Evolutionary conservation across 257 asterid species (phyloP).

Genomic region (Solanum piurae): DNA sequence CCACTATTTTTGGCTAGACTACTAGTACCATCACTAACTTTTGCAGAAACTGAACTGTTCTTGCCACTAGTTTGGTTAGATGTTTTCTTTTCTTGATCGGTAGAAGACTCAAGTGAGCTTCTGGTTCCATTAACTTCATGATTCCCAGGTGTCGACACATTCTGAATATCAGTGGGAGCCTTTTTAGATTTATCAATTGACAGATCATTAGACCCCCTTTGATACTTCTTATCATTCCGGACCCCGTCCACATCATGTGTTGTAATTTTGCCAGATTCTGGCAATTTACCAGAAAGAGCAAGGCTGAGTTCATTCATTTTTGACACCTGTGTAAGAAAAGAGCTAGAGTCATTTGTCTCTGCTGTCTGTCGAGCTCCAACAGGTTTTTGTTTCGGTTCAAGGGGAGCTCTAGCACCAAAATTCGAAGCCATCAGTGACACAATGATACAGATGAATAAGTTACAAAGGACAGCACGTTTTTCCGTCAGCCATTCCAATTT

Average conservation of each 20-base stretch:
- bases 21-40: slow-evolving; percentile 11
- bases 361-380: slow-evolving; percentile 4
- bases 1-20: slow-evolving; percentile 18
- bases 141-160: slow-evolving; percentile 5
- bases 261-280: slow-evolving; percentile 10
- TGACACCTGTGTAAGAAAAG: slow-evolving; percentile 3
- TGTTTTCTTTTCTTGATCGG: slow-evolving; percentile 12
- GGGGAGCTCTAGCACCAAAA: slow-evolving; percentile 2
- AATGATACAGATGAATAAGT: neutral
- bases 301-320: neutral
- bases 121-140: slow-evolving; percentile 1
- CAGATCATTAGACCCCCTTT: neutral
- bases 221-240: neutral
- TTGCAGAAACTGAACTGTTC: slow-evolving; percentile 18
- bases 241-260: neutral
- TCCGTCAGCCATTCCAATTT: neutral
- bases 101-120: slow-evolving; percentile 10
- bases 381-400: neutral
- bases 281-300: neutral
- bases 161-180: slow-evolving; percentile 6
- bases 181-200: slow-evolving; percentile 13
- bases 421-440: slow-evolving; percentile 15
- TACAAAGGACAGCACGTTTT: neutral
- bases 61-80: slow-evolving; percentile 6
- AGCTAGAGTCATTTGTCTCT: neutral